These are phyloP conservation scores for Tremella fuciformis DNA, from an alignment of 768 basidiomycete genomes.

Conservation along the genomic window DNA sequence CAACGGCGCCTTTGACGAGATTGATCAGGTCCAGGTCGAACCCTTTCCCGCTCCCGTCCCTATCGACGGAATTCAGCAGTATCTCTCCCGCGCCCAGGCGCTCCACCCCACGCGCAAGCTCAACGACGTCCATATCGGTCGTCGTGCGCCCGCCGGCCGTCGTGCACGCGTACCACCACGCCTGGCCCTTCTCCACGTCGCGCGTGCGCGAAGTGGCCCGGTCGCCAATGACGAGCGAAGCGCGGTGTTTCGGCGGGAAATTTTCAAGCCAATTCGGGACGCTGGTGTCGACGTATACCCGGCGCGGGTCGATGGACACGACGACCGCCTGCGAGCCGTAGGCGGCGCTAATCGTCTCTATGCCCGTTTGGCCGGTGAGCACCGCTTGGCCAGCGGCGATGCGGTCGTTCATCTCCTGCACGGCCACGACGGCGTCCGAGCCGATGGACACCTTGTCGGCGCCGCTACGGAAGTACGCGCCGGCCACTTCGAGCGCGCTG, in stretches of 20 bases:
- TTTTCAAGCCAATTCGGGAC: constrained; percentile 42
- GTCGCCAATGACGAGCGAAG: constrained; percentile 47
- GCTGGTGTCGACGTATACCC: constrained; percentile 68
- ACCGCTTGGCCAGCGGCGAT: constrained; percentile 53
- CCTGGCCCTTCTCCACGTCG: constrained; percentile 65
- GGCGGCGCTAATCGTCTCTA: constrained; percentile 82
- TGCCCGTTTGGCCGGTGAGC: constrained; percentile 68
- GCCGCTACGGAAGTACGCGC: constrained; percentile 91
- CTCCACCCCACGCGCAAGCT: constrained; percentile 90
- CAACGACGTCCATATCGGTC: constrained; percentile 78
- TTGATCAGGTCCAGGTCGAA: constrained; percentile 82
- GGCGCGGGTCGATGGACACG: constrained; percentile 89
- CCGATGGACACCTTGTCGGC: constrained; percentile 99
- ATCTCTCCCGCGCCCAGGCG: constrained; percentile 90
- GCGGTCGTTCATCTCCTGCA: constrained; percentile 65
- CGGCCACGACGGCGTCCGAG: constrained; percentile 89
- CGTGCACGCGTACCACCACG: constrained; percentile 99
- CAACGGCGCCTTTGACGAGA: constrained; percentile 70
- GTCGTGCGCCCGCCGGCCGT: constrained; percentile 85
- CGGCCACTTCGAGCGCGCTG: constrained; percentile 88
- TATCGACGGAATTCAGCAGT: constrained; percentile 90
- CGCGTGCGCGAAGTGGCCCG: constrained; percentile 49
- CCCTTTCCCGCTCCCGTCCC: constrained; percentile 87
- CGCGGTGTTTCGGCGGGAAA: constrained; percentile 57
- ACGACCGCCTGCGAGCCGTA: constrained; percentile 98